Evolutionary conservation across 2,329 filamentous ascomycete species (phyloP), one percentile per base, ranked within the genome.

Genomic region (Claviceps humidiphila): DNA sequence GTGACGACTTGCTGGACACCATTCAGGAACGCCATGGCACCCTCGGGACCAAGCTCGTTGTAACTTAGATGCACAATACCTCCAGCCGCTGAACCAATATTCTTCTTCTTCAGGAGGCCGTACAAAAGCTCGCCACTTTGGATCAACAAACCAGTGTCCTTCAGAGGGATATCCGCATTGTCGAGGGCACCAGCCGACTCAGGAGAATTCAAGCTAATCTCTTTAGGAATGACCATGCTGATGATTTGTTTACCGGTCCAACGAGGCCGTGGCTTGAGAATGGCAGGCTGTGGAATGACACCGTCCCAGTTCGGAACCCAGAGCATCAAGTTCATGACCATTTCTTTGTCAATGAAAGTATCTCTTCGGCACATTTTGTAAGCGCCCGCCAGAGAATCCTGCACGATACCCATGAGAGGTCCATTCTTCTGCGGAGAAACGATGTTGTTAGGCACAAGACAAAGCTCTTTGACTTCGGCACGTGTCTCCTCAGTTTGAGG

Each of bases 231-330:
- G 53, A 93, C 82, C 81, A 97, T 81, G 69, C 90, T 96, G 64
- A 95, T 83, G 58, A 99, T 84, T 71, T 99, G 93, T 72, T 99
- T 99, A 61, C 93, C 93, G 50, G 91, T 97, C 93, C 93, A 99
- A 59, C 89, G 83, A 43, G 93, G 89, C 51, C 83, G 78, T 9
- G 93, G 93, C 70, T 95, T 96, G 58, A 95, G 63, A 57, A 99
- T 95, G n/a, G 91, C 89, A 14, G 93, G 93, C 39, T 84, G 81
- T 5, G 93, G 93, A 60, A 98, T 89, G 49, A 94, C 79, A 46
- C 94, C 94, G 69, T 98, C 89, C 94, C 94, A 98, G 52, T 90
- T 85, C 20, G 93, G 93, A 51, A 98, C 89, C 91, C 91, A 98
- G 58, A 99, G 78, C 75, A 98, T 85, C 59, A 95, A 79, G 67